phyloP scores from a whole-genome alignment of 2,329 filamentous ascomycete genomes.

The Elsinoe fawcettii region DNA sequence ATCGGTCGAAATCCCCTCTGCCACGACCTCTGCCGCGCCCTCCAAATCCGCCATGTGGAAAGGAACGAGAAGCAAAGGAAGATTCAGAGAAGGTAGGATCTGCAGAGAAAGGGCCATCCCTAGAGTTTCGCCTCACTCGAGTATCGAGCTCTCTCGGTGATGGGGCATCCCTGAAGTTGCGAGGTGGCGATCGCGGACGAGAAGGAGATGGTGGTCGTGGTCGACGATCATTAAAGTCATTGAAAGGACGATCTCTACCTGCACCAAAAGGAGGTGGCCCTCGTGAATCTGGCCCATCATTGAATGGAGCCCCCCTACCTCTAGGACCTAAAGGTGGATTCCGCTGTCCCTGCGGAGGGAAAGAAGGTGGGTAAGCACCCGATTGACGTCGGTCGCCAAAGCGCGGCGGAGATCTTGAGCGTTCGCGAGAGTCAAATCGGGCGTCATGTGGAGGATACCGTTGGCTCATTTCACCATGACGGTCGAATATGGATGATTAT shows the following conservation, averaged over 20 bases:
- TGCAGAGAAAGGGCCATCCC: conserved; percentile 65
- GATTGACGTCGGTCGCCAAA: conserved; percentile 65
- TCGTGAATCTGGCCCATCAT: conserved; percentile 52
- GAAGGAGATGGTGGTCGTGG: conserved; percentile 52
- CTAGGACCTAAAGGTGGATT: conserved; percentile 56
- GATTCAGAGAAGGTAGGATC: conserved; percentile 64
- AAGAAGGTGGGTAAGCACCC: conserved; percentile 35
- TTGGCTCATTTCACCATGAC: conserved; percentile 19
- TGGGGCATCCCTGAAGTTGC: conserved; percentile 49
- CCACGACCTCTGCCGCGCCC: conserved; percentile 48
- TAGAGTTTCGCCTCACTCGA: conserved; percentile 58
- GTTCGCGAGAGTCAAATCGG: conserved; percentile 47
- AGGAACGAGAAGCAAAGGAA: conserved; percentile 47
- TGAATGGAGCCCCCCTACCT: conserved; percentile 50
- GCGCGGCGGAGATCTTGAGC: conserved; percentile 64
- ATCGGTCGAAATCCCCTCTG: conserved; percentile 44
- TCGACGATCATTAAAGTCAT: conserved; percentile 46
- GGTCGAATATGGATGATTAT: neutral
- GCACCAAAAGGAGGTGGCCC: conserved; percentile 52
- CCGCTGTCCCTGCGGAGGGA: conserved; percentile 39
- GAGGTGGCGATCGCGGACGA: conserved; percentile 56
- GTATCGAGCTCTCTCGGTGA: conserved; percentile 57
- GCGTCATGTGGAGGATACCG: conserved; percentile 22
- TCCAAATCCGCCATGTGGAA: conserved; percentile 47
- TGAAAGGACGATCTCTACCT: conserved; percentile 53